Conservation (phyloP, 768 basidiomycete genomes). For the Scleroderma bovista region DNA sequence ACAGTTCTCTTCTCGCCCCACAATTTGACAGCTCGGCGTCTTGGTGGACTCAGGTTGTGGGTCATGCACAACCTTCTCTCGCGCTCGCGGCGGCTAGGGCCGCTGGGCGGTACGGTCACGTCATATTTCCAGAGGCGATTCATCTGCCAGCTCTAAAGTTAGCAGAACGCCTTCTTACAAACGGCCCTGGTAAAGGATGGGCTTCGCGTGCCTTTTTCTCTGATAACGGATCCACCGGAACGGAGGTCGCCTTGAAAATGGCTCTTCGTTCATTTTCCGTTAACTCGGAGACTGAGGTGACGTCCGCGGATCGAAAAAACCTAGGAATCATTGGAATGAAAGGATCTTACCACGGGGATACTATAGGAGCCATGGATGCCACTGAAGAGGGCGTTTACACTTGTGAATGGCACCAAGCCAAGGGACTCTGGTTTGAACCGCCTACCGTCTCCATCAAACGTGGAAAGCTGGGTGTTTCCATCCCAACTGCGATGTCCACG, state of each 20-base stretch:
- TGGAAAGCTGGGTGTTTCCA: conserved; percentile 47
- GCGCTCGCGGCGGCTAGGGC: conserved; percentile 85
- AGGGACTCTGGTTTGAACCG: conserved; percentile 92
- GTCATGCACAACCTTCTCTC: conserved; percentile 72
- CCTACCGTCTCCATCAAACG: conserved; percentile 69
- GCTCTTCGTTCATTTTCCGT: conserved; percentile 66
- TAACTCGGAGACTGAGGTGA: conserved; percentile 32
- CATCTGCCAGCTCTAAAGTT: conserved; percentile 82
- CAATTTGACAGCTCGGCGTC: conserved; percentile 91
- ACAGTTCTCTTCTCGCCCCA: conserved; percentile 41
- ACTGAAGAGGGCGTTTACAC: conserved; percentile 87
- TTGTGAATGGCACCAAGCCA: conserved; percentile 93
- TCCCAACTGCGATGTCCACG: conserved; percentile 46
- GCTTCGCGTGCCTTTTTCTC: conserved; percentile 88
- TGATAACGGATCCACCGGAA: conserved; percentile 93
- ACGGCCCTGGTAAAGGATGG: conserved; percentile 87
- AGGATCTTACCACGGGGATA: conserved; percentile 97
- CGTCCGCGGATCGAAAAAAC: conserved; percentile 36
- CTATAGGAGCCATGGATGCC: conserved; percentile 96
- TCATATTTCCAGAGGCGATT: conserved; percentile 89
- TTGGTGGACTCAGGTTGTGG: conserved; percentile 96
- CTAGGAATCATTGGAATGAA: conserved; percentile 81
- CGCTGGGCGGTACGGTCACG: conserved; percentile 92
- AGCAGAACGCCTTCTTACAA: conserved; percentile 67
- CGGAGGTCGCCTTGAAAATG: conserved; percentile 99